phyloP scores from a whole-genome alignment of 306 rosid species.

The Luffa acutangula region DNA sequence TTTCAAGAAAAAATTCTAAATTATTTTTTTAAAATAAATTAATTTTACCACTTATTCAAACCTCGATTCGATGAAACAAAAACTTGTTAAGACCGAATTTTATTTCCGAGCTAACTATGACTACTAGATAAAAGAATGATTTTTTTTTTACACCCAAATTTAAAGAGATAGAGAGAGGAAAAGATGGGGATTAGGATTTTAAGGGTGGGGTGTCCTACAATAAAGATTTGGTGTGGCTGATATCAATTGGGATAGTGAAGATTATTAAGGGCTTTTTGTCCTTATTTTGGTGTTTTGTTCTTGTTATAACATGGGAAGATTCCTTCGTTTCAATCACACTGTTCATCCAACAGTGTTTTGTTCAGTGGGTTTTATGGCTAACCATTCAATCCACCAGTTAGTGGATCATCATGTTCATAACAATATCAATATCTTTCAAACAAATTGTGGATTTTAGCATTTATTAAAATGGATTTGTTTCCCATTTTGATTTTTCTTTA shows the following conservation, averaged over 20 bases:
- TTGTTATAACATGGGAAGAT: conserved; percentile 70
- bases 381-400: not conserved
- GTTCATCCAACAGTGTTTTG: conserved; percentile 22
- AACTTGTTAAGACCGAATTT: too few relatives aligned
- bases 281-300: conserved; percentile 42
- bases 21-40: too few relatives aligned
- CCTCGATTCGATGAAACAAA: too few relatives aligned
- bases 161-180: not conserved
- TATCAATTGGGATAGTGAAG: not conserved
- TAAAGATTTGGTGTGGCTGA: conserved; percentile 8
- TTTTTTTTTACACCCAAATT: not conserved
- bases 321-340: conserved; percentile 41
- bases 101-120: too few relatives aligned
- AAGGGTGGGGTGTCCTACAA: not conserved
- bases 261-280: conserved; percentile 32
- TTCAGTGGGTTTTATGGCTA: not conserved
- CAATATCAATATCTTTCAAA: not conserved
- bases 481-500: not conserved
- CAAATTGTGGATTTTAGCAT: not conserved
- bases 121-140: too few relatives aligned
- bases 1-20: too few relatives aligned
- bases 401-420: not conserved
- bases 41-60: too few relatives aligned
- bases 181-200: not conserved
- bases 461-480: not conserved